These are phyloP conservation scores for Thymus mandschuricus DNA, from an alignment of 257 asterid genomes.

Conservation along the genomic window DNA sequence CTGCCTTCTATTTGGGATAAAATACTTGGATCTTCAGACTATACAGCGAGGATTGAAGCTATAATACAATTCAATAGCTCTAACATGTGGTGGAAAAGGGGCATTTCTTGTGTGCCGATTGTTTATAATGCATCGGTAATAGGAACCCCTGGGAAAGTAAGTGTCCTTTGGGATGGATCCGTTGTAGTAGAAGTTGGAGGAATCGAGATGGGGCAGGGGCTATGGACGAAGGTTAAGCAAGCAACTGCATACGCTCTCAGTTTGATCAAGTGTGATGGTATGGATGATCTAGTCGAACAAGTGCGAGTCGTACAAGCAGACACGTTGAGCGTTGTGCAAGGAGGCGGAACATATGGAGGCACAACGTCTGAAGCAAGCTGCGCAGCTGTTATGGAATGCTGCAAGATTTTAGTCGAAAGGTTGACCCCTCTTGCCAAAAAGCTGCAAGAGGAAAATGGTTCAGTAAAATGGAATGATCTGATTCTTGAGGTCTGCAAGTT, in stretches of 20 bases:
- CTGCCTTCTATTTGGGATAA: slow-evolving; percentile 30
- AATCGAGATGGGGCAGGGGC: slow-evolving; percentile 29
- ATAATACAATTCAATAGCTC: slow-evolving; percentile 9
- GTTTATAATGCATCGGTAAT: slow-evolving; percentile 13
- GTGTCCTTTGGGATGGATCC: slow-evolving; percentile 29
- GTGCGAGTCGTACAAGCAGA: slow-evolving; percentile 22
- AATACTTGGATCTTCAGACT: slow-evolving; percentile 5
- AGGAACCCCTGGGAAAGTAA: slow-evolving; percentile 25
- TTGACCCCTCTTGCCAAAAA: neutral
- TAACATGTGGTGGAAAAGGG: slow-evolving; percentile 24
- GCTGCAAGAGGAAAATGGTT: neutral
- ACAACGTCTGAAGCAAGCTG: slow-evolving; percentile 19
- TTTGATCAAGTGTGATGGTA: slow-evolving; percentile 20
- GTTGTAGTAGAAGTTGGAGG: slow-evolving; percentile 34
- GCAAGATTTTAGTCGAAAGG: neutral
- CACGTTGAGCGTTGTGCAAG: slow-evolving; percentile 32
- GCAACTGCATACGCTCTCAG: slow-evolving; percentile 23
- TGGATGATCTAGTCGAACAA: slow-evolving; percentile 13
- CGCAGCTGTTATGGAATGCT: slow-evolving; percentile 7
- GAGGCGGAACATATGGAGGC: slow-evolving; percentile 21
- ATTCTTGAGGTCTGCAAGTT: slow-evolving; percentile 10
- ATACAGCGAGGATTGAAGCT: neutral
- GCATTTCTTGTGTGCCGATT: slow-evolving; percentile 28
- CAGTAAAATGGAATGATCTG: slow-evolving; percentile 3
- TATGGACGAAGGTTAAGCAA: slow-evolving; percentile 34